Evolutionary conservation across 805 yeast genomes (phyloP), one percentile per base, ranked within the genome.

Genomic region (Hanseniaspora osmophila): DNA sequence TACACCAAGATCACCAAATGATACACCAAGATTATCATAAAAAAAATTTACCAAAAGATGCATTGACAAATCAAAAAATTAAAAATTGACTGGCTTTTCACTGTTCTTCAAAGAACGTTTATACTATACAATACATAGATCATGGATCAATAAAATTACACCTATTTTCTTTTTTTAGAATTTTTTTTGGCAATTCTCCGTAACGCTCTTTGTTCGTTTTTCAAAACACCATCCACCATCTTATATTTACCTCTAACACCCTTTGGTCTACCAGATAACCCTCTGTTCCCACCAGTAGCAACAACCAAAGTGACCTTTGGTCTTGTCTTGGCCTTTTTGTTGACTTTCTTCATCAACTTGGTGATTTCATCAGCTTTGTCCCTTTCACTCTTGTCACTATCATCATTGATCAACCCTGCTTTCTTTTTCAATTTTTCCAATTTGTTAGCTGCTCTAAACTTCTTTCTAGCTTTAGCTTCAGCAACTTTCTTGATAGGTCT

Each of bases 191-290:
- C 83, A 53, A 88, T 84, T 62, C 97, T 79, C 59, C 75, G 80
- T 59, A 90, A 70, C 12, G 97, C 96, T 54, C 98, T 73, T 72
- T 83, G 88, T 67, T 92, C 99, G 64, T 92, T 92, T 84, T 92
- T 92, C 82, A 86, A 71, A 17, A 80, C 84, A 71, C 97, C 97
- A 66, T 92, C 99, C 55, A 92, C 97, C 98, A 92, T 92, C 80
- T 85, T 92, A 70, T 92, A 92, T 63, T 85, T 87, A 67, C 99
- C 99, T 64, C 80, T 86, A 54, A 92, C 78, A 63, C 98, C 99
- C 67, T 77, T 82, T 38, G 99, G 99, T 69, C 99, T 82, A 46
- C 98, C 98, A 54, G 84, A 70, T 44, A 88, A 67, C 48, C 95
- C 95, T 62, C 70, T 83, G 65, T 92, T 88, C 33, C 69, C 62